Evolutionary conservation across 2,329 filamentous ascomycete genomes (phyloP), one percentile per base, ranked within the genome.

Genomic region (Xylaria sp.): DNA sequence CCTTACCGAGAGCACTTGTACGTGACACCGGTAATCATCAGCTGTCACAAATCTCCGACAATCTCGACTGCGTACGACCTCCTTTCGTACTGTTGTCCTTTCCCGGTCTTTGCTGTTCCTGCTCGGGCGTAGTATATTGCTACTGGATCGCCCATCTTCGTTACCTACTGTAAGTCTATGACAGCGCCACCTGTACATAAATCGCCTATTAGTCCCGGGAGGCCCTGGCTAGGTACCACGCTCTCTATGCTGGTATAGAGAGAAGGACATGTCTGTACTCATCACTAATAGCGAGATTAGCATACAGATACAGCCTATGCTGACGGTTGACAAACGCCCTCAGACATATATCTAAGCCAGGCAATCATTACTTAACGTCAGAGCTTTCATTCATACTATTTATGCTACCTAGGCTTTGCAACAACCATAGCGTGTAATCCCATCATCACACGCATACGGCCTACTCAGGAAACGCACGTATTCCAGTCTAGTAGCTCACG

Each of bases 281-380:
- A 52, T 46, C 41, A 41, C 67, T 63, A 33, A 69, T 61, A 55
- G 25, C 8, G 51, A 49, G 1, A 52, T 25, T n/a, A 43, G 51
- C 20, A 66, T 52, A 66, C 51, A 15, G 31, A 12, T 10, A 20
- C 43, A 41, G 20, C 43, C 13, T 48, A 46, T 33, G 20, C 62
- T 28, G 33, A 62, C 41, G 36, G 31, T 7, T 13, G 39, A n/a
- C 51, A 12, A 46, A 55, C n/a, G 15, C 39, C 25, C 55, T 56
- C 23, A 33, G 31, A 10, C 33, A 15, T 28, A 18, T n/a, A 39
- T 46, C 7, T 20, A 15, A 18, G 56, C 51, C 15, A 36, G 39
- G 36, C 57, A 62, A 43, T 59, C 58, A 62, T 68, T 51, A 28
- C 18, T 51, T 31, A 10, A 39, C 31, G 52, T 52, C 62, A 28